A percentile compares a stretch with the other conserved stretches of the same genome.
phyloP scores from a whole-genome alignment of 306 rosid species.

The Ammopiptanthus mongolicus region DNA sequence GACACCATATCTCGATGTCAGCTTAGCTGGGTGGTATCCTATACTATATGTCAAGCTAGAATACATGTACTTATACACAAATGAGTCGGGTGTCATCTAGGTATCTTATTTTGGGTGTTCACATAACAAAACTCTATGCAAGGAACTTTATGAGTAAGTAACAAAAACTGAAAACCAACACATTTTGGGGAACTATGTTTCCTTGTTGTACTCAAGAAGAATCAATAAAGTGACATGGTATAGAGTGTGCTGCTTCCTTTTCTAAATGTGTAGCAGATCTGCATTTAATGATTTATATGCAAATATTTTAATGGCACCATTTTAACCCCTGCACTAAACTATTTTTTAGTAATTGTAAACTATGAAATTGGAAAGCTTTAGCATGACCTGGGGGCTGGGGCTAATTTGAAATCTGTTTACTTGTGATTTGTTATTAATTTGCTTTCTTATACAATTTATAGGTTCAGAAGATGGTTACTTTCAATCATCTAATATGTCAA shows the following conservation, averaged over 20 bases:
- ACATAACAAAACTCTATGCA: too few species aligned
- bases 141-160: too few species aligned
- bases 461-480: conserved; percentile 20
- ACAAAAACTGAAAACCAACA: too few species aligned
- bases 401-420: neutral
- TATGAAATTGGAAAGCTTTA: neutral
- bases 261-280: neutral
- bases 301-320: neutral
- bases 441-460: neutral
- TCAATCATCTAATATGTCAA: neutral
- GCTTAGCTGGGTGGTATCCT: too few species aligned
- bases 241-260: neutral
- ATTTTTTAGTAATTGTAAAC: neutral
- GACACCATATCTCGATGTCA: too few species aligned
- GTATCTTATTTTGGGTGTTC: too few species aligned
- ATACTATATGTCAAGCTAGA: too few species aligned
- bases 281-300: neutral
- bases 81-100: too few species aligned
- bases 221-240: neutral
- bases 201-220: neutral
- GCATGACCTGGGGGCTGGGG: neutral
- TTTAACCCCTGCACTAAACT: neutral
- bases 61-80: too few species aligned
- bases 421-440: neutral
- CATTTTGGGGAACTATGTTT: neutral